Evolutionary conservation across 2,329 filamentous ascomycete species (phyloP).

Genomic region (Lachnellula cervina): DNA sequence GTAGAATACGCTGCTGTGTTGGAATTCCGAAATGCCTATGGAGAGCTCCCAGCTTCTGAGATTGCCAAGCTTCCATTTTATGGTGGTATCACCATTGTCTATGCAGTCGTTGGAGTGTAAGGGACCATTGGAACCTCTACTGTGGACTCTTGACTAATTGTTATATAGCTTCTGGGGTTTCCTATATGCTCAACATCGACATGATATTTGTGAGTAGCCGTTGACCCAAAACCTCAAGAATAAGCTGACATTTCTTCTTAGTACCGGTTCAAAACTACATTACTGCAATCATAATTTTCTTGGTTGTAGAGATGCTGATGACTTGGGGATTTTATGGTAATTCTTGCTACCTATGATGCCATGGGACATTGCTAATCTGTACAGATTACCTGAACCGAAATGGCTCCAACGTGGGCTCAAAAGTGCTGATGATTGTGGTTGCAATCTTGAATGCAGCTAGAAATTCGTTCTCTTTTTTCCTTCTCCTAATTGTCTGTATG

Average conservation of each 20-base stretch:
- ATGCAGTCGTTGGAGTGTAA: slow-evolving; percentile 74
- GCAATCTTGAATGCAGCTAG: slow-evolving; percentile 87
- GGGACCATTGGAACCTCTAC: slow-evolving; percentile 23
- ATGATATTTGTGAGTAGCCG: slow-evolving; percentile 69
- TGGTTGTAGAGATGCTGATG: slow-evolving; percentile 94
- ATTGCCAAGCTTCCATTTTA: slow-evolving; percentile 98
- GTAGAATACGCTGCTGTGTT: slow-evolving; percentile 71
- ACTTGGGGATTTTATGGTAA: slow-evolving; percentile 95
- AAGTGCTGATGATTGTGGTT: slow-evolving; percentile 85
- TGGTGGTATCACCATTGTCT: slow-evolving; percentile 87
- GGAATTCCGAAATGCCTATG: slow-evolving; percentile 93
- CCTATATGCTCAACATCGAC: slow-evolving; percentile 88
- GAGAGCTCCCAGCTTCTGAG: slow-evolving; percentile 89
- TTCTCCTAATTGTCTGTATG: slow-evolving; percentile 98
- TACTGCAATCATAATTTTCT: slow-evolving; percentile 89
- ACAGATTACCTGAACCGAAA: slow-evolving; percentile 87
- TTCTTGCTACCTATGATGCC: slow-evolving; percentile 16
- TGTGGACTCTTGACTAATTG: slow-evolving; percentile 1
- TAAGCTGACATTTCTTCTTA: slow-evolving; percentile 38
- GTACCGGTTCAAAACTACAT: slow-evolving; percentile 99
- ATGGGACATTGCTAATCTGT: slow-evolving; percentile 32
- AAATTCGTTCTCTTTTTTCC: slow-evolving; percentile 98
- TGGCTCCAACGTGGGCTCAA: slow-evolving; percentile 76
- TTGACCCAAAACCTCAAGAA: neutral
- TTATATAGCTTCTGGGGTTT: slow-evolving; percentile 75